phyloP scores from a whole-genome alignment of 179 eudicot genomes.

The Silene vulgaris region DNA sequence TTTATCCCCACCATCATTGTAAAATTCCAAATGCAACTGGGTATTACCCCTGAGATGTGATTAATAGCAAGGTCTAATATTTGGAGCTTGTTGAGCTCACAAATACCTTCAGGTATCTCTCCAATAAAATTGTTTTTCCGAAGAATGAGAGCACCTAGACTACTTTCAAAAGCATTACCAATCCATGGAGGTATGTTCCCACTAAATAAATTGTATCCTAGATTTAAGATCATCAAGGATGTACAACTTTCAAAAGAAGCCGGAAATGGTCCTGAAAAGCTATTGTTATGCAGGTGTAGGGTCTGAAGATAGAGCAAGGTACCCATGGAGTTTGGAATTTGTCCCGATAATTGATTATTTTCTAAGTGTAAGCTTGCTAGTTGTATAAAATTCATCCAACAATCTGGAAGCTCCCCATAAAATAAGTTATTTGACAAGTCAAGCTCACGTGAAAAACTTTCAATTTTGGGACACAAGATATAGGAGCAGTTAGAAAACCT shows the following conservation, averaged over 20 bases:
- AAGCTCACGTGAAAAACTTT: conserved; percentile 8
- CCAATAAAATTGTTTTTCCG: conserved; percentile 32
- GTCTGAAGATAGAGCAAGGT: neutral
- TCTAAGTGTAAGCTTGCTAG: neutral
- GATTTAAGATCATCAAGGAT: conserved; percentile 24
- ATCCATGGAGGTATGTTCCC: conserved; percentile 33
- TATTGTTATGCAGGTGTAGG: conserved; percentile 30
- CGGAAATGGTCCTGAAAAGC: conserved; percentile 31
- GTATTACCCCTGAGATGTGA: conserved; percentile 19
- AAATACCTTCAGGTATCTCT: conserved; percentile 19
- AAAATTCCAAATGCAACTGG: conserved; percentile 23
- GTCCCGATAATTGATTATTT: conserved; percentile 23
- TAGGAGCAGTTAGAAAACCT: conserved; percentile 19
- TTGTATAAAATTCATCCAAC: conserved; percentile 14
- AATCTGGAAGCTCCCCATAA: conserved; percentile 21
- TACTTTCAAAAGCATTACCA: conserved; percentile 1
- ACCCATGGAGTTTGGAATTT: conserved; percentile 26
- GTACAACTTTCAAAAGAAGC: conserved; percentile 25
- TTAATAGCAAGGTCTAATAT: conserved; percentile 27
- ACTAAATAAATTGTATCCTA: conserved; percentile 29
- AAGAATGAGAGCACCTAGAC: conserved; percentile 25
- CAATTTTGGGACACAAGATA: conserved; percentile 15
- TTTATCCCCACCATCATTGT: neutral
- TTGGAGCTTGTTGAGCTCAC: conserved; percentile 19
- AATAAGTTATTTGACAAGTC: conserved; percentile 34